Base-by-base conservation (phyloP, 1,284 basidiomycete species). In the Austropuccinia psidii region DNA sequence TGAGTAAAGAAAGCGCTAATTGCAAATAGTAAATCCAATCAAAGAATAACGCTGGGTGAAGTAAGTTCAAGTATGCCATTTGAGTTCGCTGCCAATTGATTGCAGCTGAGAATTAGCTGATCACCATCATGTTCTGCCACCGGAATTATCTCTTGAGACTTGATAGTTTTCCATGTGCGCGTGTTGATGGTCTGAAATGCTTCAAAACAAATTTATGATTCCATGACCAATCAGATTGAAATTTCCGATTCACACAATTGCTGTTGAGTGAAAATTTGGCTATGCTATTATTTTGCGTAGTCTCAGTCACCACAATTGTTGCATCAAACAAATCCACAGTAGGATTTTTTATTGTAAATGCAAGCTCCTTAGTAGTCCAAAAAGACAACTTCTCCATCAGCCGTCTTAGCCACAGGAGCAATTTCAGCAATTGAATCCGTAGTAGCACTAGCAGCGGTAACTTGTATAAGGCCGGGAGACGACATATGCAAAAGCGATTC, bases 101-200 rank as follows among this genome's bases (percentile, higher is more conserved):
- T 90, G 80, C 91, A 98, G 73, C 94, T 86, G 55, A 98, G 81
- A 90, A 97, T 97, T 79, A 98, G 90, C 76, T 95, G 96, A 77
- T 97, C 93, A 35, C 93, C 87, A 76, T 90, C 87, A 79, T 97
- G 91, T 75, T 88, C 85, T 35, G 91, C 89, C 15, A 92, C 89
- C 0, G 96, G 96, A 75, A 98, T 90, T 74, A 98, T 94, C 80
- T 98, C 95, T 58, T 94, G 86, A 83, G 94, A 98, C 78, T 87
- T 90, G 21, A 91, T 90, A 19, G 79, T 79, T 72, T 84, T 85
- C 7, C 91, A 90, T 0, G 89, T 86, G 58, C 90, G 85, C 4
- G 89, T 98, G 80, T 95, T 96, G 79, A 86, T 88, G 83, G 97
- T 90, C 0, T 92, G 93, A 78, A 98, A 89, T 0, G 94, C 93